These are phyloP conservation scores for Populus hybrid DNA, from an alignment of 441 rosid genomes.

Conservation along the genomic window DNA sequence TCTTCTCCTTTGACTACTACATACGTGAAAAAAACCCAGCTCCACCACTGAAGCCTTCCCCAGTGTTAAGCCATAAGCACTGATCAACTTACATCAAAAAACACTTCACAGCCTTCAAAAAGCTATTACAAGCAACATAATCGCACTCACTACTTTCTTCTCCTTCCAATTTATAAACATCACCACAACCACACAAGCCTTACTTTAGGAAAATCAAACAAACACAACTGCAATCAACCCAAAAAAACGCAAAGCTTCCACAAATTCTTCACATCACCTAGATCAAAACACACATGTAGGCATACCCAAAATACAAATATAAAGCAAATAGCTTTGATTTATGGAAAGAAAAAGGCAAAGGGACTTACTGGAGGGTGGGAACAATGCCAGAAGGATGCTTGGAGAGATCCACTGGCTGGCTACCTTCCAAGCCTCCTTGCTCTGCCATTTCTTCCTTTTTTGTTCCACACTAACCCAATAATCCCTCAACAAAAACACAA, in stretches of 20 bases:
- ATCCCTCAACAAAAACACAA: not conserved
- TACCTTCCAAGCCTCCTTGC: conserved; percentile 70
- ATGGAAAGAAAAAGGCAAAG: not conserved
- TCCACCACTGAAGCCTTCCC: not conserved
- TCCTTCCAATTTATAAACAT: not conserved
- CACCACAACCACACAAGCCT: not conserved
- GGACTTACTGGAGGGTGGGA: conserved; percentile 91
- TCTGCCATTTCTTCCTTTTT: conserved; percentile 54
- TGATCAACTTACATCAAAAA: not conserved
- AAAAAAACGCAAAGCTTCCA: not conserved
- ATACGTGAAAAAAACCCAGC: not conserved
- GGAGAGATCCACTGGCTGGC: conserved; percentile 86
- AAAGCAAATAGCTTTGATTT: not conserved
- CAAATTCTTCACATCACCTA: not conserved
- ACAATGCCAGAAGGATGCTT: conserved; percentile 95
- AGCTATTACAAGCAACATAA: not conserved
- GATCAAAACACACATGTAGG: not conserved
- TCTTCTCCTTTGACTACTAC: not conserved
- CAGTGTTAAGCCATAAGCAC: not conserved
- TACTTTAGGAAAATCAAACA: not conserved
- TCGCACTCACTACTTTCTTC: not conserved
- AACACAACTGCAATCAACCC: not conserved
- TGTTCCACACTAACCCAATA: conserved; percentile 6
- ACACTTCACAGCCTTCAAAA: not conserved
- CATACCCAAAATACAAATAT: not conserved